These are phyloP conservation scores for Neonectria magnoliae DNA, from an alignment of 2,329 filamentous ascomycete species.

Conservation along the genomic window DNA sequence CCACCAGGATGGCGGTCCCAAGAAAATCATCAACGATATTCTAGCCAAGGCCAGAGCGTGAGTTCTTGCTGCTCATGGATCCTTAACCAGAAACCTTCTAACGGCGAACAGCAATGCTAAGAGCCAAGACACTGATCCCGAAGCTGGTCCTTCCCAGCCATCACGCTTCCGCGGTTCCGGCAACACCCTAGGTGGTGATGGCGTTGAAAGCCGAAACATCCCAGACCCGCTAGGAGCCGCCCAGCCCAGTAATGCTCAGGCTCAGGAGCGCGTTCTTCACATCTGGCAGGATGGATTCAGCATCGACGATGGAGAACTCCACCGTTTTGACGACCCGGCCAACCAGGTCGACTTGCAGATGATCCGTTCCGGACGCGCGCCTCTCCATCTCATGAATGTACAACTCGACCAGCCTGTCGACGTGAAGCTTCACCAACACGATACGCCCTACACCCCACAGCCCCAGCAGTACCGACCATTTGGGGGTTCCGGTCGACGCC, in stretches of 20 bases:
- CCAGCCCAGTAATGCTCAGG: constrained; percentile 49
- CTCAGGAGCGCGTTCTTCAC: constrained; percentile 76
- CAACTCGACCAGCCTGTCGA: constrained; percentile 79
- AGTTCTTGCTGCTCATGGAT: constrained; percentile 33
- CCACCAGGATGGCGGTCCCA: constrained; percentile 57
- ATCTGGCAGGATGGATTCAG: constrained; percentile 88
- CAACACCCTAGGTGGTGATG: constrained; percentile 82
- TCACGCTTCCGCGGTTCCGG: constrained; percentile 75
- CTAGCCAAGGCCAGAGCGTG: constrained; percentile 72
- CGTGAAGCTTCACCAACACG: constrained; percentile 80
- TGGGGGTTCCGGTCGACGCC: constrained; percentile 73
- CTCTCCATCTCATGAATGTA: constrained; percentile 81
- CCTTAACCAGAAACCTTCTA: constrained; percentile 11
- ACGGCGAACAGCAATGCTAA: constrained; percentile 64
- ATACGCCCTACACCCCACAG: constrained; percentile 74
- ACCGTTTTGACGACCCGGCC: constrained; percentile 80
- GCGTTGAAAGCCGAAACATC: constrained; percentile 74
- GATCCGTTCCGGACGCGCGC: constrained; percentile 81
- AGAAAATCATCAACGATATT: constrained; percentile 70
- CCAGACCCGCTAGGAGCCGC: constrained; percentile 63
- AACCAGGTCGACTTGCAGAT: constrained; percentile 78
- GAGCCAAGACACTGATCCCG: constrained; percentile 60
- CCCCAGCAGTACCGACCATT: constrained; percentile 84
- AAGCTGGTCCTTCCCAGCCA: constrained; percentile 61
- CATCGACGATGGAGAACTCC: constrained; percentile 82